Evolutionary conservation across 768 basidiomycete genomes (phyloP), one percentile per base, ranked within the genome.

Genomic region (Trametes cinnabarina): DNA sequence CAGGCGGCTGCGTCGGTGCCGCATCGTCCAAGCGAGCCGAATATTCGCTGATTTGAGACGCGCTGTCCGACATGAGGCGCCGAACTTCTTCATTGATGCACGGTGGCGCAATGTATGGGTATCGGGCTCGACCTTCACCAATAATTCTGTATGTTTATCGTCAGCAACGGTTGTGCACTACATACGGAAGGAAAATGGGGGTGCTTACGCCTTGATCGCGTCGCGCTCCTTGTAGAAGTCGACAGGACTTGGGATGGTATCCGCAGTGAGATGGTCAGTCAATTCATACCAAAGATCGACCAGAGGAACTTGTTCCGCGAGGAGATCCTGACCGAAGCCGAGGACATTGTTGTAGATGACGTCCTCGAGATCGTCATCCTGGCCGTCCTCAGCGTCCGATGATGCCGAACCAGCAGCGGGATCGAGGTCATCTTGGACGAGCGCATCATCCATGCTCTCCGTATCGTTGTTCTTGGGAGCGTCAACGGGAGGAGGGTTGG

Each of bases 211-310:
- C 7, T 35, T 35, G 17, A 50, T 51, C 20, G 32, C 19, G 3
- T 51, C 25, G 10, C 14, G 32, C 49, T 51, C 56, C 19, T 39
- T 11, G n/a, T 11, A 23, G 15, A 57, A 43, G 1, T 49, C 47
- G 4, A 39, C 12, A 9, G 56, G 56, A 14, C 34, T 51, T 7
- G 41, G 41, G 28, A 57, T 57, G 10, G 28, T 28, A 3, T 46
- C 49, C 11, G 20, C 47, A 15, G 40, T 25, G 32, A 57, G 56
- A 28, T 51, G 48, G 12, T n/a, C 42, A 17, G 28, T 25, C 9
- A 51, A 22, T 0, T 57, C 49, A 41, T 50, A 42, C 56, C 56
- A 57, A 17, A 57, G 40, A 22, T 57, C 48, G n/a, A 57, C 56
- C 9, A 57, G 25, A 2, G 56, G 56, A 4, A 42, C 7, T 10